These are phyloP conservation scores for Huntiella moniliformis DNA, from an alignment of 2,329 filamentous ascomycete genomes.

Conservation along the genomic window DNA sequence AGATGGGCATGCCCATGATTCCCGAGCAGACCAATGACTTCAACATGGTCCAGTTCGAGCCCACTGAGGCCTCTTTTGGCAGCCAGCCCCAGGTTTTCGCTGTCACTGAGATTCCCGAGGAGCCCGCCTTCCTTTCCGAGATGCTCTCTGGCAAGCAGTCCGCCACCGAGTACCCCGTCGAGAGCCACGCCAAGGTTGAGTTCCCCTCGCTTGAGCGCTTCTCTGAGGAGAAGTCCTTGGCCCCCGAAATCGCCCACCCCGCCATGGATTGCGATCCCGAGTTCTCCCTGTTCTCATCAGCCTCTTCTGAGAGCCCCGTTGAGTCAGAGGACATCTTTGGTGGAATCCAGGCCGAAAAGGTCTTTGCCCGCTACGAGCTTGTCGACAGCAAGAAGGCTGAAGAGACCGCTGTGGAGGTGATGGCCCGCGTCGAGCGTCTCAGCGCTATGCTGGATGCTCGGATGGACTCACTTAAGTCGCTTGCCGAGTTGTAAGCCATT, in stretches of 20 bases:
- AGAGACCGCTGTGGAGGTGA: slow-evolving; percentile 23
- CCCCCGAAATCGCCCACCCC: slow-evolving; percentile 17
- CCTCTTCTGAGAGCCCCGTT: slow-evolving; percentile 17
- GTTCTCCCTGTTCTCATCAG: slow-evolving; percentile 40
- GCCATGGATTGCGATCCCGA: slow-evolving; percentile 33
- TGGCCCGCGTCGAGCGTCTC: slow-evolving; percentile 32
- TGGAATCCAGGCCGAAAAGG: slow-evolving; percentile 44
- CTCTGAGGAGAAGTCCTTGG: slow-evolving; percentile 18
- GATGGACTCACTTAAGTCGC: slow-evolving; percentile 10
- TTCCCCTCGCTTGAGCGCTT: slow-evolving; percentile 33
- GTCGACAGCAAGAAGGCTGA: slow-evolving; percentile 37
- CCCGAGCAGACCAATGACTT: slow-evolving; percentile 64
- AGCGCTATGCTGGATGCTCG: slow-evolving; percentile 16
- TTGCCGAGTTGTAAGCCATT: slow-evolving; percentile 4
- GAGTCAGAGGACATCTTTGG: slow-evolving; percentile 26
- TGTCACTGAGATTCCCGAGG: slow-evolving; percentile 49
- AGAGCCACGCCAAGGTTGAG: slow-evolving; percentile 37
- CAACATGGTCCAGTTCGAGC: slow-evolving; percentile 45
- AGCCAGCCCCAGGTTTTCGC: slow-evolving; percentile 58
- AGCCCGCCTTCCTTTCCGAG: slow-evolving; percentile 40
- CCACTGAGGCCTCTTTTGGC: slow-evolving; percentile 25
- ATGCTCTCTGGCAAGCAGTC: slow-evolving; percentile 55
- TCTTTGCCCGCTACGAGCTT: slow-evolving; percentile 42
- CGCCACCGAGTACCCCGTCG: slow-evolving; percentile 29
- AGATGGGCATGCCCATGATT: slow-evolving; percentile 51